phyloP scores from a whole-genome alignment of 1,284 basidiomycete genomes.

The Tetrapyrgos nigripes region DNA sequence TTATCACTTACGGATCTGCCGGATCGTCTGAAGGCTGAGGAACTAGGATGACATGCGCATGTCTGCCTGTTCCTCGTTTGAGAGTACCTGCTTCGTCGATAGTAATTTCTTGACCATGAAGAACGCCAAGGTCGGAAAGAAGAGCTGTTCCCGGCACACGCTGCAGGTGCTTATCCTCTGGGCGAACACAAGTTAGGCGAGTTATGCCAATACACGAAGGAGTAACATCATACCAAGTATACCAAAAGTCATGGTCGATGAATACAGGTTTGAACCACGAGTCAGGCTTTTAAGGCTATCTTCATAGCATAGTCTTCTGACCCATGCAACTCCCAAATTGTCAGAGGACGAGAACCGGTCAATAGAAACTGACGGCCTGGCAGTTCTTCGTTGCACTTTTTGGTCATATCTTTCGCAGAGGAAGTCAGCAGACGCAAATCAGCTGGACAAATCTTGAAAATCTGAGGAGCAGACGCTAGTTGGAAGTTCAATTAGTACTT shows the following conservation, averaged over 20 bases:
- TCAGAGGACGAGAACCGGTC: no score
- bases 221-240: conserved; percentile 39
- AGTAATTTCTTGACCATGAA: conserved; percentile 40
- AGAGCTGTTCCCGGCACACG: conserved; percentile 50
- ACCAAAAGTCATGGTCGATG: conserved; percentile 40
- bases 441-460: neutral
- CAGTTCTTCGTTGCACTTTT: neutral
- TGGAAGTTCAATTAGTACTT: no score
- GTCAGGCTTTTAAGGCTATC: no score
- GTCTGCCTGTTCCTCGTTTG: conserved; percentile 46
- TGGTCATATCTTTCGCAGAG: neutral
- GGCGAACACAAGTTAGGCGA: neutral
- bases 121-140: conserved; percentile 44
- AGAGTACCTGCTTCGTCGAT: conserved; percentile 40
- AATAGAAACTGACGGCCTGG: no score
- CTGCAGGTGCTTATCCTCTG: conserved; percentile 42
- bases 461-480: no score
- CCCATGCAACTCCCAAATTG: no score
- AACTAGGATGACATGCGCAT: conserved; percentile 48
- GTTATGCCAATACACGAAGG: neutral
- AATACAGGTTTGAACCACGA: neutral
- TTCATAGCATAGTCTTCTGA: no score
- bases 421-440: neutral
- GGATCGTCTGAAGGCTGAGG: conserved; percentile 54
- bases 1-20: conserved; percentile 43